These are phyloP conservation scores for Ambrosiella xylebori DNA, from an alignment of 2,329 filamentous ascomycete genomes.

Conservation along the genomic window DNA sequence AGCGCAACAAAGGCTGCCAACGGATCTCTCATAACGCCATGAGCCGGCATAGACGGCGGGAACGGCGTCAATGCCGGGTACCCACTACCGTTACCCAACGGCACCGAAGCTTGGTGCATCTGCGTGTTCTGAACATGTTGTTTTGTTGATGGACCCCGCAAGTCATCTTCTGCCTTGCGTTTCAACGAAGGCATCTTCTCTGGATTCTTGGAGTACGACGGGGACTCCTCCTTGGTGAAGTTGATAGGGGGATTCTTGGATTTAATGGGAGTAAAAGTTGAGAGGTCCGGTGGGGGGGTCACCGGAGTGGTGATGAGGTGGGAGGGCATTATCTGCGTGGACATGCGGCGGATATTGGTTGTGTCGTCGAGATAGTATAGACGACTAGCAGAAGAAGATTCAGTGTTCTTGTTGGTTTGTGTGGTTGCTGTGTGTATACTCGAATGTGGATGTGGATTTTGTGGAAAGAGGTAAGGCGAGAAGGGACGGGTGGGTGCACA, in stretches of 20 bases:
- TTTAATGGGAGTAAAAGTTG: conserved; percentile 17
- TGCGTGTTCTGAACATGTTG: no score
- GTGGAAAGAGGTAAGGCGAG: background rate
- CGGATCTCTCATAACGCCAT: conserved; percentile 2
- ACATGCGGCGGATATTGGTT: background rate
- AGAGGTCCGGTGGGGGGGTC: conserved; percentile 24
- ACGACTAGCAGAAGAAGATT: no score
- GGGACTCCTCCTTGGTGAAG: background rate
- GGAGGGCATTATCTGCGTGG: conserved; percentile 11
- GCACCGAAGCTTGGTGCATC: background rate
- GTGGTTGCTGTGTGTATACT: background rate
- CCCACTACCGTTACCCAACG: background rate
- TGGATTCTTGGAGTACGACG: background rate
- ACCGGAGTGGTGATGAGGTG: conserved; percentile 20
- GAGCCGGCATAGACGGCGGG: background rate
- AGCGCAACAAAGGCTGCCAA: conserved; percentile 5
- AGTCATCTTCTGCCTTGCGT: conserved; percentile 10
- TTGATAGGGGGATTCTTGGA: conserved; percentile 2
- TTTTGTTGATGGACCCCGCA: conserved; percentile 9
- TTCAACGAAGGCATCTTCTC: conserved; percentile 4
- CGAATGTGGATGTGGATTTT: background rate
- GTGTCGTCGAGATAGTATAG: no score
- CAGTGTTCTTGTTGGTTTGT: no score
- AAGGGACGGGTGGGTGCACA: background rate
- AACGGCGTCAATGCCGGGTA: background rate